phyloP scores from a whole-genome alignment of 352 stramenopile species.

The Pythium grandisporangium region DNA sequence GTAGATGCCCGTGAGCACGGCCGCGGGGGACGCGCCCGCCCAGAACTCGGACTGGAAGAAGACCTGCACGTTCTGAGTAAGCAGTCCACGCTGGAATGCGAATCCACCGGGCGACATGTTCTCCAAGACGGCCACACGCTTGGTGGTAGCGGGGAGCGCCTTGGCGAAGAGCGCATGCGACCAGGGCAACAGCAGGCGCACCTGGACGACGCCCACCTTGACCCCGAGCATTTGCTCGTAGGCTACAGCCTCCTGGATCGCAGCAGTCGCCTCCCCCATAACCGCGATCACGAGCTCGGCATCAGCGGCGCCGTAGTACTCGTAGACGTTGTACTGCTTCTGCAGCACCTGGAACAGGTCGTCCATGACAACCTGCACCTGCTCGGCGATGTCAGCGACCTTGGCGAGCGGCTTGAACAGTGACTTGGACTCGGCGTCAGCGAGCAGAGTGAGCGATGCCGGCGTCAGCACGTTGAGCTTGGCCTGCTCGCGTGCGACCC shows the following conservation, averaged over 20 bases:
- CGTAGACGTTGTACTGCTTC: constrained; percentile 74
- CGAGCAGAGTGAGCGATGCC: constrained; percentile 36
- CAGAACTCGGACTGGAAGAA: constrained; percentile 60
- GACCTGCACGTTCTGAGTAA: constrained; percentile 65
- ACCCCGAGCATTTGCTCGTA: constrained; percentile 68
- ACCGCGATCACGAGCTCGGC: constrained; percentile 67
- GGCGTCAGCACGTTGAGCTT: constrained; percentile 51
- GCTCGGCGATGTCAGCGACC: constrained; percentile 30
- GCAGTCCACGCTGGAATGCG: constrained; percentile 50
- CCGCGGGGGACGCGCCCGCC: constrained; percentile 12
- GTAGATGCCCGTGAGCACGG: constrained; percentile 61
- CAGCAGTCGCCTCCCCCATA: constrained; percentile 46
- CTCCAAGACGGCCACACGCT: constrained; percentile 68
- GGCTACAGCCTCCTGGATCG: constrained; percentile 44
- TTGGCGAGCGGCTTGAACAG: constrained; percentile 1
- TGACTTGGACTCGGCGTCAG: constrained; percentile 17
- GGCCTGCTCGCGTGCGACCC: constrained; percentile 46
- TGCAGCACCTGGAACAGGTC: constrained; percentile 64
- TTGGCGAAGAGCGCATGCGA: constrained; percentile 61
- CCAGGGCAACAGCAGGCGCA: constrained; percentile 64
- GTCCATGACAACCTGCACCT: constrained; percentile 69
- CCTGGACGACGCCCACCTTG: constrained; percentile 74
- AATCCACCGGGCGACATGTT: constrained; percentile 53
- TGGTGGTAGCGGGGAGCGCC: constrained; percentile 36
- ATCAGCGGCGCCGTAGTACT: constrained; percentile 59